phyloP scores from a whole-genome alignment of 352 stramenopile genomes.

The Globisporangium emineosum region DNA sequence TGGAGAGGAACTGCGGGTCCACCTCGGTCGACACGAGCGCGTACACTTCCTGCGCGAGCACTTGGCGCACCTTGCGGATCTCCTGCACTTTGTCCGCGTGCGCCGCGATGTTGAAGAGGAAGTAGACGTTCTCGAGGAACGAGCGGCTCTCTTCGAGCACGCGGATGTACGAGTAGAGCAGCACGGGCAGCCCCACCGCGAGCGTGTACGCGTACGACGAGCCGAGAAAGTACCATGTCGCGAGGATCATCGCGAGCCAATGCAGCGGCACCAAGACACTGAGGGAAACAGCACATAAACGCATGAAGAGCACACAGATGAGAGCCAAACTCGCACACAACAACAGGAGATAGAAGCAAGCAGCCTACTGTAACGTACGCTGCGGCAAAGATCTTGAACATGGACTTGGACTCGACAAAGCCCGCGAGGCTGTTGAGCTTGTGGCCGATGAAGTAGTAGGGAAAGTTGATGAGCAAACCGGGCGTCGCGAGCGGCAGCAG shows the following conservation, averaged over 20 bases:
- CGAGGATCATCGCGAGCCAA: constrained; percentile 61
- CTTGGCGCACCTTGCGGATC: constrained; percentile 49
- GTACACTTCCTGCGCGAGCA: constrained; percentile 54
- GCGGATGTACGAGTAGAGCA: constrained; percentile 77
- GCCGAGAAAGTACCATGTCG: constrained; percentile 50
- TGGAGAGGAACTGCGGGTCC: constrained; percentile 50
- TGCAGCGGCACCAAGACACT: constrained; percentile 68
- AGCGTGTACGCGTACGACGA: constrained; percentile 59
- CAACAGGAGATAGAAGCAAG: background rate
- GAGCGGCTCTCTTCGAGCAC: constrained; percentile 74
- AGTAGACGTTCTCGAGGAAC: constrained; percentile 74
- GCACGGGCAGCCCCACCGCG: constrained; percentile 48
- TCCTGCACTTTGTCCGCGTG: constrained; percentile 55
- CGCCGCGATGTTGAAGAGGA: constrained; percentile 68
- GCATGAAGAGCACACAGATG: no score
- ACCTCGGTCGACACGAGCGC: constrained; percentile 50
- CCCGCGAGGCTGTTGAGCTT: constrained; percentile 71
- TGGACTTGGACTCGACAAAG: constrained; percentile 71
- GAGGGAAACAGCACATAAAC: no score
- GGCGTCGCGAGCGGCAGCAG: constrained; percentile 65
- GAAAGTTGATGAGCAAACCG: constrained; percentile 65
- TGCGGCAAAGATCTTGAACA: constrained; percentile 79
- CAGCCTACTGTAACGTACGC: constrained; percentile 48
- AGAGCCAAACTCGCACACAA: constrained; percentile 8
- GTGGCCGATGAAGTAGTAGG: constrained; percentile 73